Evolutionary conservation across 805 yeast genomes (phyloP).

Genomic region (Hanseniaspora meyeri): DNA sequence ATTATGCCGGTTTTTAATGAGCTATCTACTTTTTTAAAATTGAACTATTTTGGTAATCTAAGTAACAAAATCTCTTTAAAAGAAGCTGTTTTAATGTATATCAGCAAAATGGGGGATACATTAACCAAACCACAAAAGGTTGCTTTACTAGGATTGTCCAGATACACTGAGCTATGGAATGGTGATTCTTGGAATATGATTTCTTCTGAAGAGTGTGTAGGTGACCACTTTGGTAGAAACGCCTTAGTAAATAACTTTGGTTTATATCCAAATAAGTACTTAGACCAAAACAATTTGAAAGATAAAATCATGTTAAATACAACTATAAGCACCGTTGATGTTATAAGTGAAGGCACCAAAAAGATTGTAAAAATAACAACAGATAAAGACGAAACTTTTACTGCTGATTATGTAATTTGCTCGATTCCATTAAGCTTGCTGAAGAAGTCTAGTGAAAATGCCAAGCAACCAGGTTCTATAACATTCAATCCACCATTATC

Average conservation of each 20-base stretch:
- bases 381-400: constrained; percentile 20
- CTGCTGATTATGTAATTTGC: constrained; percentile 45
- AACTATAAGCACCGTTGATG: constrained; percentile 29
- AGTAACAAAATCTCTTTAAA: constrained; percentile 2
- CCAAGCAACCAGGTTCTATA: constrained; percentile 31
- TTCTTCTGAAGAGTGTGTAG: constrained; percentile 8
- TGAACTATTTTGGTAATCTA: not conserved
- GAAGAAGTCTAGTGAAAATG: constrained; percentile 24
- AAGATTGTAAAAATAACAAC: constrained; percentile 1
- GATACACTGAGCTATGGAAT: constrained; percentile 57
- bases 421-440: constrained; percentile 63
- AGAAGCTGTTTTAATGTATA: constrained; percentile 25
- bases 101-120: constrained; percentile 31
- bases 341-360: constrained; percentile 12
- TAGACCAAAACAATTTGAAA: constrained; percentile 29
- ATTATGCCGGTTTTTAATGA: constrained; percentile 9
- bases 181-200: constrained; percentile 46
- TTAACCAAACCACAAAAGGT: constrained; percentile 36
- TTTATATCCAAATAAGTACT: constrained; percentile 6
- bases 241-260: constrained; percentile 23
- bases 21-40: not conserved
- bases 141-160: constrained; percentile 35
- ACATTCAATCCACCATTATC: constrained; percentile 45
- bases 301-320: constrained; percentile 30
- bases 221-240: constrained; percentile 32